Evolutionary conservation across 345 rosid genomes (phyloP).

Genomic region (Murraya koenigii): DNA sequence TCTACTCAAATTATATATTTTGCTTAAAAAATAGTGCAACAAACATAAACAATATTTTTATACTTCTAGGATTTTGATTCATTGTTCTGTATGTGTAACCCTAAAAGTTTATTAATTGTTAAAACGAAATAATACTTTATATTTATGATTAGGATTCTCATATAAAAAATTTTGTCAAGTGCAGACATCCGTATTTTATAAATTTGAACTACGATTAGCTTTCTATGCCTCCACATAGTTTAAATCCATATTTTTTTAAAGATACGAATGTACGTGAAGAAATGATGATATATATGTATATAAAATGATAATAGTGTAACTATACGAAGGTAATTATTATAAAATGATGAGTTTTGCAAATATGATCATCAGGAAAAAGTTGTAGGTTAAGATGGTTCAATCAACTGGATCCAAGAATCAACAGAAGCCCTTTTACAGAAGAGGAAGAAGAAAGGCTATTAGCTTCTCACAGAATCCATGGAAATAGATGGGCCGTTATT

Average conservation of each 20-base stretch:
- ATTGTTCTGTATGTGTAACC: neutral
- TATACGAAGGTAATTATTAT: neutral
- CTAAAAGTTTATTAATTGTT: neutral
- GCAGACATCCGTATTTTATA: no score
- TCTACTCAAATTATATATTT: no score
- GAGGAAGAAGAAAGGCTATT: conserved; percentile 89
- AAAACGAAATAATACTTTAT: no score
- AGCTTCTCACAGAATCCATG: conserved; percentile 76
- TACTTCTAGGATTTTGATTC: neutral
- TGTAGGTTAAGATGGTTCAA: conserved; percentile 98
- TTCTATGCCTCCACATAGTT: no score
- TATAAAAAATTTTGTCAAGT: no score
- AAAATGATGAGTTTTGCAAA: neutral
- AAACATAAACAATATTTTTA: no score
- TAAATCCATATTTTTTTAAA: no score
- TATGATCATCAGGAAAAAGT: conserved; percentile 60
- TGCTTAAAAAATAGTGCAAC: neutral
- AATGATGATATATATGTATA: no score
- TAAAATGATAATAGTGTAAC: no score
- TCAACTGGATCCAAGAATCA: conserved; percentile 89
- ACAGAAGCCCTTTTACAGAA: conserved; percentile 81
- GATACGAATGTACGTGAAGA: no score
- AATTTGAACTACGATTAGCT: no score
- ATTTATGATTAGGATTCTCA: no score
- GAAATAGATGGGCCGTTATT: conserved; percentile 88